phyloP scores from a whole-genome alignment of 2,329 filamentous ascomycete species.

The Rhexocercosporidium sp. region DNA sequence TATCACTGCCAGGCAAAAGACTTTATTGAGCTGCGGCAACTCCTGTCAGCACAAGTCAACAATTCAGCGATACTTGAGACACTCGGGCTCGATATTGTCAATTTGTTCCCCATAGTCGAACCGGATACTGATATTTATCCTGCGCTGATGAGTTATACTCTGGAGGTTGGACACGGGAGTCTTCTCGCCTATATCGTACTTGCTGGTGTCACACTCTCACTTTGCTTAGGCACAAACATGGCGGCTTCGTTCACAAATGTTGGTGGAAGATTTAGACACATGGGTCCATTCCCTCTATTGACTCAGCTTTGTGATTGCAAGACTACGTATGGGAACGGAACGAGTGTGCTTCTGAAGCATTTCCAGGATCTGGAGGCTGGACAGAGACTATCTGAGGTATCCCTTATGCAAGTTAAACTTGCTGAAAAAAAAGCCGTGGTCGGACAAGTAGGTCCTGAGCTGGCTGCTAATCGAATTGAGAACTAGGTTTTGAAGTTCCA shows the following conservation, averaged over 20 bases:
- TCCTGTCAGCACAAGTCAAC: not conserved
- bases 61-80: slow-evolving; percentile 6
- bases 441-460: not conserved
- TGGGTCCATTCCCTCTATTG: slow-evolving; percentile 4
- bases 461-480: not conserved
- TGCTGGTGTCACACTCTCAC: not conserved
- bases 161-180: not conserved
- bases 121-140: slow-evolving; percentile 14
- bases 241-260: not conserved
- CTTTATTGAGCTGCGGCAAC: slow-evolving; percentile 6
- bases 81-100: slow-evolving; percentile 1
- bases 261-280: not conserved
- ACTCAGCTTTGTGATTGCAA: slow-evolving; percentile 4
- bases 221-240: not conserved
- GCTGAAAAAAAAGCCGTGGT: not conserved
- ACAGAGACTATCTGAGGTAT: not conserved
- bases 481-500: not conserved
- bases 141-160: not conserved
- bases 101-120: slow-evolving; percentile 3
- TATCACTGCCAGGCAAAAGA: slow-evolving; percentile 14
- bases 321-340: not conserved
- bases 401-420: not conserved
- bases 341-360: not conserved
- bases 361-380: not conserved
- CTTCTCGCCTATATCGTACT: slow-evolving; percentile 9